Evolutionary conservation across 1,284 basidiomycete species (phyloP).

Genomic region (Hymenochaete sp.): DNA sequence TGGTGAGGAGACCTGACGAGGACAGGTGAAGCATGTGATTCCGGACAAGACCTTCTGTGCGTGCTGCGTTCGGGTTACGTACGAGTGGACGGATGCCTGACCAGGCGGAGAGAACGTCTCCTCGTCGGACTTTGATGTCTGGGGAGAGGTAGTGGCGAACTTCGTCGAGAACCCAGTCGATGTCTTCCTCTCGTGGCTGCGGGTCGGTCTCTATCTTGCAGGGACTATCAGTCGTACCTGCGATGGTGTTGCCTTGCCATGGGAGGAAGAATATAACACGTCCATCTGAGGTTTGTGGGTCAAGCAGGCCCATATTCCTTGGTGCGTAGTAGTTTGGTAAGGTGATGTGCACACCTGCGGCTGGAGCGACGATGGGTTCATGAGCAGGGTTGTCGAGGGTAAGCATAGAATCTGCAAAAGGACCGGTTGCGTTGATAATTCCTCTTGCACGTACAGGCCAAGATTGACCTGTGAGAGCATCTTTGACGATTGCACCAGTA

Average conservation of each 20-base stretch:
- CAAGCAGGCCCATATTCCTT: constrained; percentile 90
- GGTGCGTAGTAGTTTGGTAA: constrained; percentile 97
- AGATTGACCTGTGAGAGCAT: constrained; percentile 77
- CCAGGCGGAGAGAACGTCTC: constrained; percentile 98
- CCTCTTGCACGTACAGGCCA: constrained; percentile 85
- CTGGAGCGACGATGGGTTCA: constrained; percentile 85
- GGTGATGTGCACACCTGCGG: constrained; percentile 92
- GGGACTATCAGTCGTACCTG: constrained; percentile 91
- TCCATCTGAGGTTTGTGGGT: constrained; percentile 92
- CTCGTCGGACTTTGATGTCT: constrained; percentile 89
- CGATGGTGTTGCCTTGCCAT: constrained; percentile 97
- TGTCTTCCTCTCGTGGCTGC: constrained; percentile 85
- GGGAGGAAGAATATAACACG: constrained; percentile 98
- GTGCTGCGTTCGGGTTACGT: constrained; percentile 69
- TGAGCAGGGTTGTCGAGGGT: constrained; percentile 79
- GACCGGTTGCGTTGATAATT: constrained; percentile 94
- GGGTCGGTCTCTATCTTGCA: constrained; percentile 75
- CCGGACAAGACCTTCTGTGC: constrained; percentile 85
- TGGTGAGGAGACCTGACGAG: constrained; percentile 80
- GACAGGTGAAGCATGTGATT: constrained; percentile 92
- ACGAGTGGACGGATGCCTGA: constrained; percentile 87
- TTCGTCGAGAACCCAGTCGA: constrained; percentile 94
- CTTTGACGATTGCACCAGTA: constrained; percentile 71
- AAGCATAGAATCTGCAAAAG: constrained; percentile 84
- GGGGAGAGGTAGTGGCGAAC: constrained; percentile 82